Evolutionary conservation across 805 yeast genomes (phyloP), one percentile per base, ranked within the genome.

Genomic region (Lipomyces mesembrius): DNA sequence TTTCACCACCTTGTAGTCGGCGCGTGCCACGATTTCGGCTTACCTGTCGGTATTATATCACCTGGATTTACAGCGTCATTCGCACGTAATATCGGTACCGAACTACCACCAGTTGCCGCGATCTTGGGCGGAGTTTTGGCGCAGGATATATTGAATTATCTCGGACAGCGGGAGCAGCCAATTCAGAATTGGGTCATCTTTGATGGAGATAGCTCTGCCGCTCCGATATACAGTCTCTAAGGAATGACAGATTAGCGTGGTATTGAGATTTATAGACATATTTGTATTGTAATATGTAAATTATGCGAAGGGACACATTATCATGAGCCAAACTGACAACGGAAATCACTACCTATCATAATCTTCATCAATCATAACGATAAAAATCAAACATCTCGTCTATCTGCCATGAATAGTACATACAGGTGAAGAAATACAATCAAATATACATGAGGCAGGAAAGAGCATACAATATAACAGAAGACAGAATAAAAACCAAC

Each of bases 121-220:
- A 85, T 95, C 1, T 72, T 94, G 6, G 99, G 98, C 5, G 99
- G 98, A 0, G 83, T 91, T 0, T 78, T 94, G 29, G 90, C 96
- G 1, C 99, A 95, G 78, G 97, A 93, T 76, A 88, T 92, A 14
- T 89, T 95, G 57, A 95, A 95, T 78, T 86, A 83, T 63, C 77
- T 94, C 61, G 89, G 95, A 55, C 85, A 85, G 71, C 86, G 88
- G 71, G 92, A 91, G 72, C 82, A 87, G 54, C 97, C 98, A 2
- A 82, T 93, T 51, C 93, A 92, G 75, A 95, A 95, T 75, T 82
- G 91, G 61, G 82, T 90, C 70, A 79, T 94, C 0, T 82, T 93
- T 51, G 97, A 95, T 79, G 92, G 94, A 11, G 77, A 82, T 20
- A 81, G 82, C 22, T 83, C 87, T 56, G 88, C 87, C 67, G 90